These are phyloP conservation scores for Pythium sp. DNA, from an alignment of 352 stramenopile species.

Conservation along the genomic window DNA sequence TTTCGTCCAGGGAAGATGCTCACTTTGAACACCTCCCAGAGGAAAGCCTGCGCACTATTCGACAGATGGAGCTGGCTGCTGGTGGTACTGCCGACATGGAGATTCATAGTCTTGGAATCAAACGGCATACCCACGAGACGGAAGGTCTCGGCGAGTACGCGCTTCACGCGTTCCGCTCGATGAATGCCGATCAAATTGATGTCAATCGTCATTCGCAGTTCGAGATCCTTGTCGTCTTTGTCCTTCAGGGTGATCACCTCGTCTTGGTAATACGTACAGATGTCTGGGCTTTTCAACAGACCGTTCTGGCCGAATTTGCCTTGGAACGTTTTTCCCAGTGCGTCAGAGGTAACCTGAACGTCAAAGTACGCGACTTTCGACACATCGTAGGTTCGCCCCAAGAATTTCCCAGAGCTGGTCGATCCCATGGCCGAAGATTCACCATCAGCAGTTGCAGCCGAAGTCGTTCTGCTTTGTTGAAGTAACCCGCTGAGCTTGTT, in stretches of 20 bases:
- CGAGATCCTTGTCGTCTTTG: slow-evolving; percentile 35
- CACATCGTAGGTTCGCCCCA: slow-evolving; percentile 60
- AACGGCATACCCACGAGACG: slow-evolving; percentile 61
- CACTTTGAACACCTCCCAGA: slow-evolving; percentile 58
- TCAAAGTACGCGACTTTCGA: slow-evolving; percentile 55
- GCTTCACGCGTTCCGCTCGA: slow-evolving; percentile 45
- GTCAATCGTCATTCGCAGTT: slow-evolving; percentile 37
- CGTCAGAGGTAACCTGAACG: slow-evolving; percentile 36
- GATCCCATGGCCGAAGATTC: not conserved
- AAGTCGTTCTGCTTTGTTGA: not conserved
- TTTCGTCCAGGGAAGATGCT: slow-evolving; percentile 32
- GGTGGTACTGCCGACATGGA: slow-evolving; percentile 14
- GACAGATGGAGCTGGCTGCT: slow-evolving; percentile 8
- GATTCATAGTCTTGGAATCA: slow-evolving; percentile 42
- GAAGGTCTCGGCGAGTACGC: slow-evolving; percentile 59
- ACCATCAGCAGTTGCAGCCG: not conserved
- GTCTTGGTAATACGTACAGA: slow-evolving; percentile 21
- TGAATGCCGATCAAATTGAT: slow-evolving; percentile 49
- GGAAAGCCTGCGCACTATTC: slow-evolving; percentile 35
- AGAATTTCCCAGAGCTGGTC: slow-evolving; percentile 24
- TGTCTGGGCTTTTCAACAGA: slow-evolving; percentile 27
- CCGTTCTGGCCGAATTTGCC: slow-evolving; percentile 37
- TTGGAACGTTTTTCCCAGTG: slow-evolving; percentile 30
- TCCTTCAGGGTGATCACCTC: slow-evolving; percentile 41
- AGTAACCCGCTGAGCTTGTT: slow-evolving; percentile 36